phyloP scores from a whole-genome alignment of 2,329 filamentous ascomycete genomes.

The Trichoderma atroviride region DNA sequence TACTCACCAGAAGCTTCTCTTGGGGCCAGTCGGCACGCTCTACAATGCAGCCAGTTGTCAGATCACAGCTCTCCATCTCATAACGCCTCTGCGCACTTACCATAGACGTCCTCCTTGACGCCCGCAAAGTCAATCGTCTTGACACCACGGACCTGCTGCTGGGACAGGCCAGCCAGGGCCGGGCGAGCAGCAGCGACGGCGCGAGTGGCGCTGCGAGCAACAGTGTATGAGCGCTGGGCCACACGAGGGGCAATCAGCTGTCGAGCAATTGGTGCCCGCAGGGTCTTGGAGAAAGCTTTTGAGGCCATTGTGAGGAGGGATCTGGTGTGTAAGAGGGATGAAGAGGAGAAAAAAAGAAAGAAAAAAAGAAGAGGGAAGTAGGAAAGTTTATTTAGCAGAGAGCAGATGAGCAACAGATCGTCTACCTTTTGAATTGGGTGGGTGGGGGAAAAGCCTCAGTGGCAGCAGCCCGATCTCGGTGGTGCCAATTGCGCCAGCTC shows the following conservation, averaged over 20 bases:
- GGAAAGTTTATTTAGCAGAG: conserved; percentile 4
- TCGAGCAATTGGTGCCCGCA: conserved; percentile 65
- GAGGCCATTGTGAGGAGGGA: conserved; percentile 68
- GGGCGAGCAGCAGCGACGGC: conserved; percentile 57
- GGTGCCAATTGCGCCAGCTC: not conserved
- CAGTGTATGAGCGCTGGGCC: conserved; percentile 65
- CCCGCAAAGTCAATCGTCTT: conserved; percentile 99
- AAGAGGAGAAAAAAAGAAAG: conserved; percentile 4
- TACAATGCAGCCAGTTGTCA: conserved; percentile 40
- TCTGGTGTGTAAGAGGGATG: conserved; percentile 29
- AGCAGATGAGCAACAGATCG: conserved; percentile 23
- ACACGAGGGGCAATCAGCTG: conserved; percentile 63
- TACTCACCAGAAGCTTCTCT: conserved; percentile 92
- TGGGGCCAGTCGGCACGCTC: conserved; percentile 98
- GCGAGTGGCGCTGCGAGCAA: conserved; percentile 59
- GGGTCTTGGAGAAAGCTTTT: conserved; percentile 69
- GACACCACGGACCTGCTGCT: conserved; percentile 82
- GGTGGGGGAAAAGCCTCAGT: conserved; percentile 25
- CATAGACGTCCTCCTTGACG: conserved; percentile 90
- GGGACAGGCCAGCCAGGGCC: conserved; percentile 49
- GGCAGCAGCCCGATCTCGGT: conserved; percentile 24
- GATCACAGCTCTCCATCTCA: not conserved
- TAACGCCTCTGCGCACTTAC: conserved; percentile 51
- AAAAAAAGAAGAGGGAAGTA: conserved; percentile 12
- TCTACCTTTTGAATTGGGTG: conserved; percentile 25